A percentile compares a stretch with the other conserved stretches of the same genome.
Conservation (phyloP, 257 asterid genomes). For the Gardenia jasminoides region DNA sequence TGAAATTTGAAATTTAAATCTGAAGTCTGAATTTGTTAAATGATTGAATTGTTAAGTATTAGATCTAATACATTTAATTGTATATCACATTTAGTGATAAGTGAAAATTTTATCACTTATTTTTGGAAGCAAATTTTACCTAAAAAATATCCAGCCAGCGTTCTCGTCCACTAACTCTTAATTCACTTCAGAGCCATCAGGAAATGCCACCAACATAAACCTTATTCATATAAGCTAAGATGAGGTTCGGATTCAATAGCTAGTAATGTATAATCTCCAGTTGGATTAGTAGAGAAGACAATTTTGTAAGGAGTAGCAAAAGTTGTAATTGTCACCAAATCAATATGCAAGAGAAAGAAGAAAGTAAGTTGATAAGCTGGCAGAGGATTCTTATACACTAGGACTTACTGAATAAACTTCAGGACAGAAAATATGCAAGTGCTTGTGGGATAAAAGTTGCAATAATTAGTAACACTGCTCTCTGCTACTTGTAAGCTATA, state of each 20-base stretch:
- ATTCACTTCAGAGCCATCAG: too few relatives aligned
- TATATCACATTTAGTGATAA: too few relatives aligned
- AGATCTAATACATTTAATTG: too few relatives aligned
- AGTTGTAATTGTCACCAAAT: neutral
- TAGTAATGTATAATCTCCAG: neutral
- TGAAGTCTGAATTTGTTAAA: too few relatives aligned
- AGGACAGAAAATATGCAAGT: neutral
- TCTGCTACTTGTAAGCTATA: neutral
- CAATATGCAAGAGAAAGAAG: neutral
- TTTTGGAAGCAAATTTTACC: too few relatives aligned
- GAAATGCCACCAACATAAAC: neutral
- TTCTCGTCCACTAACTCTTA: too few relatives aligned
- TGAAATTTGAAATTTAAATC: too few relatives aligned
- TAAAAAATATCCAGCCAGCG: too few relatives aligned
- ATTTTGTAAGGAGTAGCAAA: neutral
- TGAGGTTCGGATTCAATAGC: neutral
- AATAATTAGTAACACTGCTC: neutral
- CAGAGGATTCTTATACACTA: neutral
- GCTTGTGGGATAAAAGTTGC: neutral
- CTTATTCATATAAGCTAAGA: neutral
- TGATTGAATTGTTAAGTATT: too few relatives aligned
- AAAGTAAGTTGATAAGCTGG: neutral
- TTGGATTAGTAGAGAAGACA: neutral
- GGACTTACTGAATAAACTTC: neutral
- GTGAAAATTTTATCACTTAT: too few relatives aligned